Conservation (phyloP, 768 basidiomycete genomes). For the Termitomyces heimii region DNA sequence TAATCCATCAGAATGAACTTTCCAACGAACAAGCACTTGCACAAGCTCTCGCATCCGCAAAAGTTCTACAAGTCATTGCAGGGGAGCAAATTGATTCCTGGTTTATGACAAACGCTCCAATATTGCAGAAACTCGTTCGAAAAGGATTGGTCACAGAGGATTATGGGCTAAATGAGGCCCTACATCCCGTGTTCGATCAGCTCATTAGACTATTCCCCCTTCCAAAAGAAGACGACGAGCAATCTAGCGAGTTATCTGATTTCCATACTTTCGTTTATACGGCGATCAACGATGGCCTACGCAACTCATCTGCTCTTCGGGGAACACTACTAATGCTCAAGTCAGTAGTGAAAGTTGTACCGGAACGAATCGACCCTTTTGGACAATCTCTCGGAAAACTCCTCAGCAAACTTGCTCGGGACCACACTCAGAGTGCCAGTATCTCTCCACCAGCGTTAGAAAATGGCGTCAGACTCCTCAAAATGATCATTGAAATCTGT, state of each 20-base stretch:
- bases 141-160: constrained; percentile 86
- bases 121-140: constrained; percentile 78
- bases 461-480: constrained; percentile 58
- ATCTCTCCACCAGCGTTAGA: constrained; percentile 43
- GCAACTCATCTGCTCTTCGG: constrained; percentile 62
- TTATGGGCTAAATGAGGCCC: constrained; percentile 66
- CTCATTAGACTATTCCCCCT: constrained; percentile 73
- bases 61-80: constrained; percentile 83
- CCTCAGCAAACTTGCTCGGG: constrained; percentile 80
- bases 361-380: constrained; percentile 83
- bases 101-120: constrained; percentile 65
- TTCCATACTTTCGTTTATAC: constrained; percentile 75
- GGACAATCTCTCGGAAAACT: constrained; percentile 72
- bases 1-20: constrained; percentile 58
- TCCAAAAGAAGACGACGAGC: constrained; percentile 74
- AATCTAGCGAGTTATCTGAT: constrained; percentile 62
- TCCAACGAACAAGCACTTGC: constrained; percentile 56
- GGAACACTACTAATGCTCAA: constrained; percentile 85
- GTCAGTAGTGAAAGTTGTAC: constrained; percentile 72
- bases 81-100: constrained; percentile 80
- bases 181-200: constrained; percentile 79
- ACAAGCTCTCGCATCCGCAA: constrained; percentile 75
- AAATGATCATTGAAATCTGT: constrained; percentile 82
- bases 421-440: constrained; percentile 63
- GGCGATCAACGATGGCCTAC: constrained; percentile 74